phyloP scores from a whole-genome alignment of 1,284 basidiomycete genomes.

The Ustilago shanxiensis region DNA sequence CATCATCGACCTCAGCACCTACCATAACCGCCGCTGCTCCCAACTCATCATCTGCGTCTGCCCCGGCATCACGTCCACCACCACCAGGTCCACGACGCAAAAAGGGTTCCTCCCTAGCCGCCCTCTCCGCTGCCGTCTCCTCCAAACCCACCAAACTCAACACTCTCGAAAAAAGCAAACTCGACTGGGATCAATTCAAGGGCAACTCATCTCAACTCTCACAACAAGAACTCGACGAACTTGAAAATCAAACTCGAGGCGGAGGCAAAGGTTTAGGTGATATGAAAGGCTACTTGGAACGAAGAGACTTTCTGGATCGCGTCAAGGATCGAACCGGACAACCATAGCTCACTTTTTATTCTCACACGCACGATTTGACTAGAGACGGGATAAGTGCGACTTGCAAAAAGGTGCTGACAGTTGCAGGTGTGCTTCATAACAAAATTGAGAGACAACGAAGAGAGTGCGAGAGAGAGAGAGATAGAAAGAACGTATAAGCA shows the following conservation, averaged over 20 bases:
- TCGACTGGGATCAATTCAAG: conserved; percentile 64
- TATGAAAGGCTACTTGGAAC: conserved; percentile 67
- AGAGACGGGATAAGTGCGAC: neutral
- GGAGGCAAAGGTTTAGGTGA: conserved; percentile 62
- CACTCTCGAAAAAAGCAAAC: conserved; percentile 68
- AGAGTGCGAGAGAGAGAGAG: neutral
- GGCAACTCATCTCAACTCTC: conserved; percentile 37
- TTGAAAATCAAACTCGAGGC: conserved; percentile 67
- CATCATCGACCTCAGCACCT: conserved; percentile 11
- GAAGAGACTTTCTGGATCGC: conserved; percentile 65
- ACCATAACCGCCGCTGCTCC: neutral
- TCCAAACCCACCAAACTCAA: conserved; percentile 64
- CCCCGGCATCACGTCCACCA: conserved; percentile 18
- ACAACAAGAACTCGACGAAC: conserved; percentile 61
- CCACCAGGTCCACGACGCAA: conserved; percentile 41
- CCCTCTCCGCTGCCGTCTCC: conserved; percentile 43
- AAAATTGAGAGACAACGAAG: conserved; percentile 1
- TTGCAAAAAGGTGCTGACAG: neutral
- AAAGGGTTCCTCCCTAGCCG: conserved; percentile 51
- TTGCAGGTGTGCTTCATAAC: conserved; percentile 5
- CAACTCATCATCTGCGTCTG: neutral
- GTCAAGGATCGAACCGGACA: conserved; percentile 55
- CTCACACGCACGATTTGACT: conserved; percentile 24
- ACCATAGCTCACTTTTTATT: neutral
- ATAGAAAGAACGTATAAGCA: neutral